Evolutionary conservation across 768 basidiomycete genomes (phyloP), one percentile per base, ranked within the genome.

Genomic region (Tricholoma saponaceum): DNA sequence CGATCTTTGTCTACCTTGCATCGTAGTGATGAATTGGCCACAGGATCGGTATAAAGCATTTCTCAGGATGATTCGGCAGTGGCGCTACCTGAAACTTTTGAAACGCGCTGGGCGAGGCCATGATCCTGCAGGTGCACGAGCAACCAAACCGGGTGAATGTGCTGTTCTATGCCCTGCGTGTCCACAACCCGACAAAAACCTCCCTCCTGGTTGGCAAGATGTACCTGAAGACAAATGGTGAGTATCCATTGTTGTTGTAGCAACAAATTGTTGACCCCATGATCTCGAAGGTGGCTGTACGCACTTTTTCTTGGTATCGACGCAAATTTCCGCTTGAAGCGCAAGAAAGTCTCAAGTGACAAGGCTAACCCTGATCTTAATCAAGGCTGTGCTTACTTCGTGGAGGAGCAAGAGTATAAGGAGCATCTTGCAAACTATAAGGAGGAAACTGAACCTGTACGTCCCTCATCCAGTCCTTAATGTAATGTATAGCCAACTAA

Each of bases 101-200:
- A 67, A 68, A 51, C 61, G 61, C 55, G 0, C 68, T 62, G 2
- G 70, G 28, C 32, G 60, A 5, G 64, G 59, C 2, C 61, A 66
- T 30, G 57, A 61, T 41, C 53, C 60, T 12, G 22, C 30, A 26
- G 64, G 66, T 3, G 58, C 57, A 0, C 35, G 26, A 10, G 54
- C 20, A 14, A 64, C 62, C 1, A 54, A 57, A 20, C 54, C 23
- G 10, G 65, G 70, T 5, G 56, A 62, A 30, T 60, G 59, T 18
- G 70, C 67, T 0, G 59, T 71, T 6, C 22, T 62, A 14, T 72
- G 69, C 30, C 68, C 67, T 2, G 69, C 71, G 0, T 72, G 70
- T 53, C 71, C 70, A 0, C 65, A 65, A 9, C 64, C 61, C 0
- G 60, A 56, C 1, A 64, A 65, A 22, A 71, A 69, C 43, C 51